These are phyloP conservation scores for Arctostaphylos glauca DNA, from an alignment of 148 eudicot species.

Conservation along the genomic window DNA sequence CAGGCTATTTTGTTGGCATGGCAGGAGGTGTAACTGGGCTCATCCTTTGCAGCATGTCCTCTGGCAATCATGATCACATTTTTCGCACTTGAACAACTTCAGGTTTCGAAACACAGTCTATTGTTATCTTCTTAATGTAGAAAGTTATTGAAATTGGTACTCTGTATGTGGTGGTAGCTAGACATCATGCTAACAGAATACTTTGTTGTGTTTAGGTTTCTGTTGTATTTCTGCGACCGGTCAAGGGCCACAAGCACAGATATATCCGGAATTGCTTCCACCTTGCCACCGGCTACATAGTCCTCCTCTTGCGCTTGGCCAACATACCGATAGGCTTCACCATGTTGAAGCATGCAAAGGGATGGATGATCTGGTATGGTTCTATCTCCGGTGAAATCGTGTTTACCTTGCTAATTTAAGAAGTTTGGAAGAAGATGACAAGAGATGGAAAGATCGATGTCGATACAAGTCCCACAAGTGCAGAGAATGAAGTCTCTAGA, in stretches of 20 bases:
- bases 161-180: too few species aligned
- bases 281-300: neutral
- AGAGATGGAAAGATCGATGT: neutral
- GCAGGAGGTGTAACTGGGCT: slow-evolving; percentile 15
- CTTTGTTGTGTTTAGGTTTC: neutral
- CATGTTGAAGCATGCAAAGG: neutral
- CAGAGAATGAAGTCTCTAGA: neutral
- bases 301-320: neutral
- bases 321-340: slow-evolving; percentile 6
- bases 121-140: neutral
- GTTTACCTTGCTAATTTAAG: neutral
- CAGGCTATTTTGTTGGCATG: slow-evolving; percentile 10
- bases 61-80: slow-evolving; percentile 11
- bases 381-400: neutral
- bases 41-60: neutral
- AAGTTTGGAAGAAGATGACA: neutral
- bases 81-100: slow-evolving; percentile 11
- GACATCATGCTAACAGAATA: neutral
- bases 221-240: slow-evolving; percentile 9
- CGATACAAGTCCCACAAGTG: neutral
- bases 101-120: neutral
- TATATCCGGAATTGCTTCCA: slow-evolving; percentile 16
- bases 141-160: too few species aligned
- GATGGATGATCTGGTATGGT: neutral
- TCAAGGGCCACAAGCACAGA: slow-evolving; percentile 5